Conservation (phyloP, 2,329 filamentous ascomycete genomes). For the Alternaria viburni region DNA sequence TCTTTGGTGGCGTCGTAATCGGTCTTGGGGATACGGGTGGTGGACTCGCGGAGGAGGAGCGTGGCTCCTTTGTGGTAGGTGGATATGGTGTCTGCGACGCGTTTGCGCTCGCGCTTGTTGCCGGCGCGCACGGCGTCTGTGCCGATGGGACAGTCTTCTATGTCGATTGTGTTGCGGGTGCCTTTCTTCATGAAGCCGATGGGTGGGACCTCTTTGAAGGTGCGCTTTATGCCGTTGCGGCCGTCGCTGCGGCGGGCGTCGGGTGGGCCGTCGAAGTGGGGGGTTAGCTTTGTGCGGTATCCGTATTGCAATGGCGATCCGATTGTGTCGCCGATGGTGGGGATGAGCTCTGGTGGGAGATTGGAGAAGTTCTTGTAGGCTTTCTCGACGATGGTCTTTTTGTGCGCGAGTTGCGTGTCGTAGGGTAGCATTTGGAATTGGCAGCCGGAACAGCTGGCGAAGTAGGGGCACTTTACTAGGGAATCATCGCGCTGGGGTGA, state of each 20-base stretch:
- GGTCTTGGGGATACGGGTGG: constrained; percentile 66
- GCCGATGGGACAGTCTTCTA: constrained; percentile 96
- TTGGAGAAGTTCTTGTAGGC: constrained; percentile 92
- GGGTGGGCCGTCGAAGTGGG: constrained; percentile 86
- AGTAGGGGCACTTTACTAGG: constrained; percentile 83
- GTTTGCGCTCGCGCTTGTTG: constrained; percentile 77
- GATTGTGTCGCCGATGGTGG: constrained; percentile 81
- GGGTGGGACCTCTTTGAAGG: constrained; percentile 71
- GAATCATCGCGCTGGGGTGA: constrained; percentile 78
- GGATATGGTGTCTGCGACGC: constrained; percentile 72
- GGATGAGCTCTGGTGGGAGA: constrained; percentile 75
- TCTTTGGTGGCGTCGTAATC: constrained; percentile 28
- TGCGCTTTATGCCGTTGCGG: constrained; percentile 59
- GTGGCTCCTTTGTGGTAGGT: constrained; percentile 85
- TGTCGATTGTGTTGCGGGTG: constrained; percentile 81
- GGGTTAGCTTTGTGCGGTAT: constrained; percentile 95
- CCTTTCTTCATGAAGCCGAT: constrained; percentile 93
- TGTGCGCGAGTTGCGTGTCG: constrained; percentile 81
- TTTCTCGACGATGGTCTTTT: constrained; percentile 85
- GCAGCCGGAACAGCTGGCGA: constrained; percentile 82
- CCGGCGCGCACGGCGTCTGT: constrained; percentile 84
- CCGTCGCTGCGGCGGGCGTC: constrained; percentile 55
- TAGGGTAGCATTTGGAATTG: constrained; percentile 98
- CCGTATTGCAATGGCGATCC: constrained; percentile 89
- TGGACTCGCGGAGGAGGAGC: constrained; percentile 86